Conservation (phyloP, 352 stramenopile species). For the Phytophthora colocasiae region DNA sequence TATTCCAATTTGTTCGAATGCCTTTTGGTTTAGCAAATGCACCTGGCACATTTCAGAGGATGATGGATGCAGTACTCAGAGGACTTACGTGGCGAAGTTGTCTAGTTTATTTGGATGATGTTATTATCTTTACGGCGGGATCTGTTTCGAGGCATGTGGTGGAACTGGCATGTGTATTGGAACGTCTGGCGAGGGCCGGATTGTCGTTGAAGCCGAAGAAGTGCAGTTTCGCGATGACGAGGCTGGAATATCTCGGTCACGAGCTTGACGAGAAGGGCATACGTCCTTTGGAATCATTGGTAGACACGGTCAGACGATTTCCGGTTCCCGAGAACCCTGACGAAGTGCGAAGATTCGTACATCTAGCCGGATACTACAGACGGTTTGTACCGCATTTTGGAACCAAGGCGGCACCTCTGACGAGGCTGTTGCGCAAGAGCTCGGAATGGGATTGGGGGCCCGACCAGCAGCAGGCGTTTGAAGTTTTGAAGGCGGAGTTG, state of each 20-base stretch:
- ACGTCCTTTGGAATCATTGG: slow-evolving; percentile 2
- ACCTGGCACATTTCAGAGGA: not conserved
- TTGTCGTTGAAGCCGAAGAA: slow-evolving; percentile 20
- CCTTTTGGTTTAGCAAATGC: not conserved
- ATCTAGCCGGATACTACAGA: slow-evolving; percentile 40
- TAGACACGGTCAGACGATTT: slow-evolving; percentile 9
- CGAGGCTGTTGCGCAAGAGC: slow-evolving; percentile 27
- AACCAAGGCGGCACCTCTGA: slow-evolving; percentile 15
- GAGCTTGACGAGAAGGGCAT: slow-evolving; percentile 23
- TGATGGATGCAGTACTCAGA: not conserved
- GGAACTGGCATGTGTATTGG: not conserved
- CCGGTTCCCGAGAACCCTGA: slow-evolving; percentile 9
- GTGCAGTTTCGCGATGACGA: slow-evolving; percentile 19
- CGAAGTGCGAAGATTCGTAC: slow-evolving; percentile 27
- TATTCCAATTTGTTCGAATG: not conserved
- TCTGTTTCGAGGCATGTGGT: not conserved
- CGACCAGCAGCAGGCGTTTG: slow-evolving; percentile 22
- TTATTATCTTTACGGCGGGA: not conserved
- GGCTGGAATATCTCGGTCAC: slow-evolving; percentile 35
- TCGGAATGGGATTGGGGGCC: slow-evolving; percentile 31
- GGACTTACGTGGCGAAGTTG: not conserved
- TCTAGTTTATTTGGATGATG: not conserved
- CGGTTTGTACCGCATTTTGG: slow-evolving; percentile 32
- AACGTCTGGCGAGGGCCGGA: not conserved
- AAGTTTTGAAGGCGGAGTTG: not conserved